These are phyloP conservation scores for Penicillium sp. DNA, from an alignment of 2,329 filamentous ascomycete species.

Conservation along the genomic window DNA sequence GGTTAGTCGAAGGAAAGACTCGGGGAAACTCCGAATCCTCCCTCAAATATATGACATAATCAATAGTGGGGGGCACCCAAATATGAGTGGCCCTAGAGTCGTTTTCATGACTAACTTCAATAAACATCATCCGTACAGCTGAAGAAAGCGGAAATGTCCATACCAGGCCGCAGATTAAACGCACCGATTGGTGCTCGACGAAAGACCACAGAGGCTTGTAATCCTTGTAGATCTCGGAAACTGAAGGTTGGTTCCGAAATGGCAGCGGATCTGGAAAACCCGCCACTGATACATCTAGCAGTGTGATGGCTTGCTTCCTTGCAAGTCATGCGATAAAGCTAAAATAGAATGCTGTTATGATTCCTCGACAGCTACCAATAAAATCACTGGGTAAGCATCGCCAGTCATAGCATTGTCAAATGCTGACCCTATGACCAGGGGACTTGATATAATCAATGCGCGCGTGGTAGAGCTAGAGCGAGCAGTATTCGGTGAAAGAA, in stretches of 20 bases:
- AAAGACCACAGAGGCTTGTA: conserved; percentile 17
- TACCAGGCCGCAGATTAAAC: not conserved
- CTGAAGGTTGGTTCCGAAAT: conserved; percentile 2
- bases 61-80: not conserved
- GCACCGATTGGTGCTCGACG: not conserved
- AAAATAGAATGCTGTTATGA: conserved; percentile 11
- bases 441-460: conserved; percentile 13
- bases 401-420: not conserved
- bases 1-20: not conserved
- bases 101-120: not conserved
- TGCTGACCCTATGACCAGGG: not conserved
- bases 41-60: not conserved
- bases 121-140: not conserved
- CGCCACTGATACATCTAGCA: not conserved
- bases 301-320: conserved; percentile 14
- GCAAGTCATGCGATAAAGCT: conserved; percentile 11
- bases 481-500: conserved; percentile 15
- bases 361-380: conserved; percentile 7
- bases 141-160: not conserved
- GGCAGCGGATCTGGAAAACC: not conserved
- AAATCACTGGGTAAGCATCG: not conserved
- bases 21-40: not conserved
- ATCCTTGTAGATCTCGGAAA: conserved; percentile 11
- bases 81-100: too few species aligned
- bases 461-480: conserved; percentile 14